These are phyloP conservation scores for Phialophora verrucosa DNA, from an alignment of 2,329 filamentous ascomycete genomes.

Conservation along the genomic window DNA sequence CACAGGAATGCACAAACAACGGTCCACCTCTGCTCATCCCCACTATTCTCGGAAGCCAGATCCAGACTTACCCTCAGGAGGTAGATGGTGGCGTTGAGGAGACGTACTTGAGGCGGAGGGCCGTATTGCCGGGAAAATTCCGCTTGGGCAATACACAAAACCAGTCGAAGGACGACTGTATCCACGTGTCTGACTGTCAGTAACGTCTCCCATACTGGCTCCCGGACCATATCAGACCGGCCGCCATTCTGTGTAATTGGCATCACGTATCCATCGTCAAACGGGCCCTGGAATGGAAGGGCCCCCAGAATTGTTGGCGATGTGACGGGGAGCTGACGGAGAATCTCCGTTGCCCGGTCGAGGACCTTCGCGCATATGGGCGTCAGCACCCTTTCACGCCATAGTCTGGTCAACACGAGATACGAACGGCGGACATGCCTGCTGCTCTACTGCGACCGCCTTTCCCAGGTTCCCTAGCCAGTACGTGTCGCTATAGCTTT, in stretches of 20 bases:
- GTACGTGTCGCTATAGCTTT: conserved; percentile 18
- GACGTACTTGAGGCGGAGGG: not conserved
- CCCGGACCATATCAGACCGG: not conserved
- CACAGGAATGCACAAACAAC: not conserved
- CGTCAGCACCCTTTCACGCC: not conserved
- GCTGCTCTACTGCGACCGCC: conserved; percentile 8
- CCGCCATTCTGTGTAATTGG: not conserved
- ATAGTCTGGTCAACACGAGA: not conserved
- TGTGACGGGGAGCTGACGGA: not conserved
- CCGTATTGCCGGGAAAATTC: not conserved
- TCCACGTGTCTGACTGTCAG: not conserved
- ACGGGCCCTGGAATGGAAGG: not conserved
- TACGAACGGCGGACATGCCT: not conserved
- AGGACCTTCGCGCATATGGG: not conserved
- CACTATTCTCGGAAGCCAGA: not conserved
- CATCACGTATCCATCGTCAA: not conserved
- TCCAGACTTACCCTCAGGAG: not conserved
- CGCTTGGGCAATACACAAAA: not conserved
- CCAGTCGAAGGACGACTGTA: conserved; percentile 1
- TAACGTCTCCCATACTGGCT: not conserved
- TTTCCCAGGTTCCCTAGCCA: conserved; percentile 14
- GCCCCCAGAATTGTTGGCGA: not conserved
- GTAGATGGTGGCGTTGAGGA: conserved; percentile 2
- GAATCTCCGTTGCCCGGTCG: not conserved
- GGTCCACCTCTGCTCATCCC: not conserved